These are phyloP conservation scores for Mycena filopes DNA, from an alignment of 768 basidiomycete genomes.

Conservation along the genomic window DNA sequence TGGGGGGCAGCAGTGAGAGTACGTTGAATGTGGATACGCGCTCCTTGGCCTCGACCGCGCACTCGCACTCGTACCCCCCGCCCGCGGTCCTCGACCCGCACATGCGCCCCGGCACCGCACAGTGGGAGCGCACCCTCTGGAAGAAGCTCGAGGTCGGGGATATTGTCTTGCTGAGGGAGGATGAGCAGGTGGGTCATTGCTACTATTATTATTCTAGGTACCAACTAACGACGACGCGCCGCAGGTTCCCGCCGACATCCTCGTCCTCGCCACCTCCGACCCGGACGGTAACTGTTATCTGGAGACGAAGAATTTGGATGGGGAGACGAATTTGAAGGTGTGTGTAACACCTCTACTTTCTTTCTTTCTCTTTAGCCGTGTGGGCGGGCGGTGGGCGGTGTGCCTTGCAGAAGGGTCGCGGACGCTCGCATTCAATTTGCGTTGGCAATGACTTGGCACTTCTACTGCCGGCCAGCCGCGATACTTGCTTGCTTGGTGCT, in stretches of 20 bases:
- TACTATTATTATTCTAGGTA: too few species aligned
- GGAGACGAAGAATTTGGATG: slow-evolving; percentile 98
- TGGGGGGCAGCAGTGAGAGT: slow-evolving; percentile 65
- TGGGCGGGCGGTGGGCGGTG: background rate
- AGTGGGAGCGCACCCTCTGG: slow-evolving; percentile 97
- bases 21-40: slow-evolving; percentile 54
- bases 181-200: slow-evolving; percentile 78
- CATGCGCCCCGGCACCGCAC: slow-evolving; percentile 69
- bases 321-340: slow-evolving; percentile 93
- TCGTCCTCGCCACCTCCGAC: slow-evolving; percentile 93
- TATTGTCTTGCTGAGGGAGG: slow-evolving; percentile 87
- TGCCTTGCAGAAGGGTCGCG: too few species aligned
- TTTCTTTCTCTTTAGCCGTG: background rate
- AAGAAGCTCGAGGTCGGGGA: slow-evolving; percentile 99
- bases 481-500: too few species aligned
- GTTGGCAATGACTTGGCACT: too few species aligned
- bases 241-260: slow-evolving; percentile 89
- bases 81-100: slow-evolving; percentile 86
- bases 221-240: background rate
- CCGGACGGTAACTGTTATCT: slow-evolving; percentile 93
- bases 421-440: too few species aligned
- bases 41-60: slow-evolving; percentile 38
- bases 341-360: background rate
- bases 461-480: too few species aligned
- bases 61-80: slow-evolving; percentile 64